These are phyloP conservation scores for Linum trigynum DNA, from an alignment of 345 rosid species.

Conservation along the genomic window DNA sequence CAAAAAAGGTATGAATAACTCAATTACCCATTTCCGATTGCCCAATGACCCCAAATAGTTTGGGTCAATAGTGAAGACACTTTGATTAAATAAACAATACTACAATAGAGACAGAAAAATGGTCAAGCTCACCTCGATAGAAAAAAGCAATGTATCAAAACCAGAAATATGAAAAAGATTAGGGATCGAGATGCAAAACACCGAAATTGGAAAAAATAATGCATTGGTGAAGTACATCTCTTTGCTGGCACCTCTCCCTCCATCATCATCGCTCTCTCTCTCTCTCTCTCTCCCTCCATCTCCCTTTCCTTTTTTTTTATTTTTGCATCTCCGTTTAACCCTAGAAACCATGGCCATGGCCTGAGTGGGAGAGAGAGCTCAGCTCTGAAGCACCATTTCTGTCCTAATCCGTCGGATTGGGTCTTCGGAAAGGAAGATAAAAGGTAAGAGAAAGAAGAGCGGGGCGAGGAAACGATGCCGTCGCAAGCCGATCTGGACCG, in stretches of 20 bases:
- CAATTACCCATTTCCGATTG: too few species aligned
- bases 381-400: neutral
- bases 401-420: neutral
- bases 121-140: too few species aligned
- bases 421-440: neutral
- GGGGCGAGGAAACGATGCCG: constrained; percentile 16
- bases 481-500: constrained; percentile 25
- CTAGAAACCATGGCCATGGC: neutral
- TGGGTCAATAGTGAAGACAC: too few species aligned
- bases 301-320: neutral
- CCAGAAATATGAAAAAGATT: too few species aligned
- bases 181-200: too few species aligned
- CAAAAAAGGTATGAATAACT: too few species aligned
- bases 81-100: too few species aligned
- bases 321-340: neutral
- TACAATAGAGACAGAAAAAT: too few species aligned
- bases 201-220: too few species aligned
- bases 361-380: neutral
- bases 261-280: neutral
- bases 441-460: neutral
- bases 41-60: too few species aligned
- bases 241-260: constrained; percentile 1
- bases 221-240: neutral
- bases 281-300: neutral
- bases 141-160: too few species aligned